Base-by-base conservation (phyloP, 176 grass and related monocot species). In the Oropetium thomaeum region DNA sequence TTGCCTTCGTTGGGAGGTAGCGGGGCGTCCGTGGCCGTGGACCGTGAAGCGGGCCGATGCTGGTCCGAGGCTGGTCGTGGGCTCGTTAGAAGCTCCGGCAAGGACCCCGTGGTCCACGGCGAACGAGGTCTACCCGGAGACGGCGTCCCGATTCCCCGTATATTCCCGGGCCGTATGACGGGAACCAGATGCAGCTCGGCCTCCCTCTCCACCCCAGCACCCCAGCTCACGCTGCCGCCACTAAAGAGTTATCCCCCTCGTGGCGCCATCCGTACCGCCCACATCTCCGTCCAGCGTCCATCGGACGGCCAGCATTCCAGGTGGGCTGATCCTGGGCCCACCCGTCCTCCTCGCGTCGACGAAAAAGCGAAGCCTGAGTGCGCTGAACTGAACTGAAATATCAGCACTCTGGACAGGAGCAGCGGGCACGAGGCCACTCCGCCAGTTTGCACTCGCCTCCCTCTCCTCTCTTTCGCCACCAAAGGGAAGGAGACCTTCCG, bases 221-320 rank as follows among this genome's bases (percentile, higher is more conserved):
- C 47, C 62, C 49, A 28, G 11, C 28, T 8, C 73, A 29, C 48
- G 19, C 85, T 30, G 79, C 78, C 51, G 77, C 79, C 79, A 78
- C 74, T 13, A 48, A 73, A 61, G 85, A 62, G 68, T 67, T 71
- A 72, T 78, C 75, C 53, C 79, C 7, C 19, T 0, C 74, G 68
- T 74, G 74, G 59, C n/a, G 20, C 14, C 3, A 74, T 83, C 53
- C 0, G 0, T 0, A 5, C 69, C 80, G 80, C 62, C 62, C 80
- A 37, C 4, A 25, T n/a, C 0, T 0, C 0, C 14, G 55, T 66
- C 73, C 0, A 38, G 55, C 59, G 66, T 38, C 14, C 31, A 0
- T 44, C 57, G 27, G 38, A 41, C 53, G 53, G 71, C 7, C n/a
- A n/a, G n/a, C n/a, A n/a, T n/a, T n/a, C n/a, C n/a, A n/a, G n/a